Conservation (phyloP, 441 rosid genomes). For the Bruguiera hainesii region DNA sequence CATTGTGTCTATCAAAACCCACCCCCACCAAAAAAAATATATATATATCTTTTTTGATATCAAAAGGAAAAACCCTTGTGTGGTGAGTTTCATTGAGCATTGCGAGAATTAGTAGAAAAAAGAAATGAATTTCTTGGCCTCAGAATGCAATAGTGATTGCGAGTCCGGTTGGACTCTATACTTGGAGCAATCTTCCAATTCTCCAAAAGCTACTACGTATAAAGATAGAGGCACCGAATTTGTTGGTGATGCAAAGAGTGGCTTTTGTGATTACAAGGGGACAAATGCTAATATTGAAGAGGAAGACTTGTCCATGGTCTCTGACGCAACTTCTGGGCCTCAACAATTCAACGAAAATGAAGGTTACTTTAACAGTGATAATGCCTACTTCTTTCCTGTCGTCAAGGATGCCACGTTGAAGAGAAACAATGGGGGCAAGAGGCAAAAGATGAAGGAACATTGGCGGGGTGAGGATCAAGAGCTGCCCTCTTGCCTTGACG, state of each 20-base stretch:
- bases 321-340: constrained; percentile 99
- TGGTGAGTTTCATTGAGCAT: not conserved
- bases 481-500: constrained; percentile 58
- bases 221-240: constrained; percentile 13
- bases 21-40: not conserved
- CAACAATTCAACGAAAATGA: constrained; percentile 51
- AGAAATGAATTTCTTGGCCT: constrained; percentile 41
- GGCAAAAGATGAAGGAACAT: constrained; percentile 36
- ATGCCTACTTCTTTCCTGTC: constrained; percentile 14
- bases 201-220: constrained; percentile 28
- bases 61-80: not conserved
- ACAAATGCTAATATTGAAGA: not conserved
- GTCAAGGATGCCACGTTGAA: constrained; percentile 13
- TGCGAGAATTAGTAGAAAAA: not conserved
- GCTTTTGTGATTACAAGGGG: constrained; percentile 3
- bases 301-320: constrained; percentile 70
- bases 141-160: constrained; percentile 74
- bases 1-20: not conserved
- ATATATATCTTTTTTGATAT: not conserved
- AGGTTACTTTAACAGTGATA: constrained; percentile 21
- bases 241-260: constrained; percentile 20
- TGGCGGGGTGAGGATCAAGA: constrained; percentile 33
- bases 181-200: constrained; percentile 66
- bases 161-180: constrained; percentile 97
- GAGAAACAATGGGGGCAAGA: constrained; percentile 25